A percentile compares a stretch with the other conserved stretches of the same genome.
These are phyloP conservation scores for Carallia brachiata DNA, from an alignment of 345 rosid species.

Conservation along the genomic window DNA sequence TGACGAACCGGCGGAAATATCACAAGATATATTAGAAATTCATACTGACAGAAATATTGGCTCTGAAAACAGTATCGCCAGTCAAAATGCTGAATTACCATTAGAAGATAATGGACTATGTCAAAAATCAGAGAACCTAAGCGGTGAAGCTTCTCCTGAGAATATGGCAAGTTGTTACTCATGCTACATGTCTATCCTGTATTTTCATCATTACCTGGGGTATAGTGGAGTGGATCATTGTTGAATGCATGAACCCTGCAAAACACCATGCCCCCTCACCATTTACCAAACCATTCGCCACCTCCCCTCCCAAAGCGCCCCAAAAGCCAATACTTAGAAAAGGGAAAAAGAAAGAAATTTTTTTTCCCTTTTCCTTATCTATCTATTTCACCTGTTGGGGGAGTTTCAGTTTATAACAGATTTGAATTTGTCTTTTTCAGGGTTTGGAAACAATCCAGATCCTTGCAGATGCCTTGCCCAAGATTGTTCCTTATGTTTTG, in stretches of 20 bases:
- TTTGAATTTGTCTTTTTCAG: slow-evolving; percentile 43
- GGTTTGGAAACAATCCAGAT: slow-evolving; percentile 90
- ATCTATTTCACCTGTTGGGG: slow-evolving; percentile 9
- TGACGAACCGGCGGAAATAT: slow-evolving; percentile 34
- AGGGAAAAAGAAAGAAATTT: background rate
- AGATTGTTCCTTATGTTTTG: slow-evolving; percentile 95
- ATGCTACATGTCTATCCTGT: slow-evolving; percentile 12
- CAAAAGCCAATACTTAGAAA: no score
- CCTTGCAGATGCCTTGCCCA: slow-evolving; percentile 94
- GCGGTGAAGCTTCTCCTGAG: slow-evolving; percentile 41
- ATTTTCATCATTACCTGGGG: background rate
- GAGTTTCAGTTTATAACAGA: slow-evolving; percentile 17
- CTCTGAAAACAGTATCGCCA: slow-evolving; percentile 33
- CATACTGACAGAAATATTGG: slow-evolving; percentile 32
- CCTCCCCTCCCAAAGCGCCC: background rate
- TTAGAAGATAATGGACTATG: slow-evolving; percentile 36
- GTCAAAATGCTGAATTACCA: slow-evolving; percentile 42
- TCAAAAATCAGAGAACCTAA: slow-evolving; percentile 39
- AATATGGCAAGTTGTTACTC: slow-evolving; percentile 58
- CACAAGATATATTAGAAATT: slow-evolving; percentile 30
- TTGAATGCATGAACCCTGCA: slow-evolving; percentile 4
- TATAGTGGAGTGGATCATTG: background rate
- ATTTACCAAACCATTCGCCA: background rate
- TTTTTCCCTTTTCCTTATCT: background rate
- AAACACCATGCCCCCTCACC: background rate